Percentiles rank a stretch among this genome's conserved stretches.
These are phyloP conservation scores for Rhododendron kiyosumense DNA, from an alignment of 148 eudicot genomes.

Conservation along the genomic window DNA sequence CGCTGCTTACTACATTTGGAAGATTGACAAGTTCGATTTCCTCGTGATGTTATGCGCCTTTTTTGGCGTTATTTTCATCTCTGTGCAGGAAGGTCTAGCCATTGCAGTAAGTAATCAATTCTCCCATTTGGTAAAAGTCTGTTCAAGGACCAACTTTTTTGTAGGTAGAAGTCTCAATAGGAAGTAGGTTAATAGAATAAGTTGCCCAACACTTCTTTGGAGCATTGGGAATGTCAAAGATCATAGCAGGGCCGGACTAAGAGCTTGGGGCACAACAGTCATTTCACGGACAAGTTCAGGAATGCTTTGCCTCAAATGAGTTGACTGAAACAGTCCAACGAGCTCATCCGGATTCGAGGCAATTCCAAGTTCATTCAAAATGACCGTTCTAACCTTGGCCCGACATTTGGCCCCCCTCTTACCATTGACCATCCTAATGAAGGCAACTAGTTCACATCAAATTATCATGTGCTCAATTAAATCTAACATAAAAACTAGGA, in stretches of 20 bases:
- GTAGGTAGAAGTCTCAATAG: background rate
- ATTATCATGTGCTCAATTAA: background rate
- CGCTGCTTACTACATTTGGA: conserved; percentile 52
- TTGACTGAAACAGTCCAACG: background rate
- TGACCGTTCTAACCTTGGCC: background rate
- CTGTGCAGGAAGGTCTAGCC: conserved; percentile 51
- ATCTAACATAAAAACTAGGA: background rate
- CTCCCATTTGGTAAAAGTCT: background rate
- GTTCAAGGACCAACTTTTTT: background rate
- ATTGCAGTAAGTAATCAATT: conserved; percentile 34
- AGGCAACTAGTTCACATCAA: background rate
- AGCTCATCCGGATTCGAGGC: background rate
- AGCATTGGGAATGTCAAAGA: background rate
- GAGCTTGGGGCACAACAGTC: background rate
- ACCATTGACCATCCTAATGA: background rate
- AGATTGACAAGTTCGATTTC: conserved; percentile 55
- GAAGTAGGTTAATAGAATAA: background rate
- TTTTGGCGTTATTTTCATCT: conserved; percentile 52
- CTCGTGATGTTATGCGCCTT: conserved; percentile 50
- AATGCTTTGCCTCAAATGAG: background rate
- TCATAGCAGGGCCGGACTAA: background rate
- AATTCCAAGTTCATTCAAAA: background rate
- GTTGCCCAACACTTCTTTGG: background rate
- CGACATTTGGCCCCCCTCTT: background rate
- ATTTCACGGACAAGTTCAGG: background rate